These are phyloP conservation scores for Durio zibethinus DNA, from an alignment of 345 rosid genomes.

Conservation along the genomic window DNA sequence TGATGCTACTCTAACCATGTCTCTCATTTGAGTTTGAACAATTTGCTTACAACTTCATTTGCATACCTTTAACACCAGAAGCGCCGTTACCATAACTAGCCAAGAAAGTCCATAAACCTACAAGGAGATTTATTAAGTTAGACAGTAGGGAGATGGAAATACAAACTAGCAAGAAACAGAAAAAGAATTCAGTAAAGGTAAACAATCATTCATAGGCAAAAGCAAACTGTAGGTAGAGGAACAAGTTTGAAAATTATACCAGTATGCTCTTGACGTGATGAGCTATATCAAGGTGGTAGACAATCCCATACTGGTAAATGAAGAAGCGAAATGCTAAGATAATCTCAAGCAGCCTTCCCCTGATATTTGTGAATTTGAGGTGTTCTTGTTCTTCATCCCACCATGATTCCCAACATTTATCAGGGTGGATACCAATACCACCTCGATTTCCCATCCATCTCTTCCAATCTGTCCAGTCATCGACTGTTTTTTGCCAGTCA, in stretches of 20 bases:
- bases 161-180: neutral
- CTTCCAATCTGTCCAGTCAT: constrained; percentile 98
- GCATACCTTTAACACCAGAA: constrained; percentile 77
- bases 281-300: constrained; percentile 89
- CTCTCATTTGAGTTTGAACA: neutral
- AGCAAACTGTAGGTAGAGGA: neutral
- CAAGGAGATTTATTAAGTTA: constrained; percentile 16
- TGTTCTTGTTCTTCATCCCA: constrained; percentile 92
- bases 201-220: constrained; percentile 3
- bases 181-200: neutral
- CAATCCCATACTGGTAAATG: constrained; percentile 87
- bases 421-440: constrained; percentile 67
- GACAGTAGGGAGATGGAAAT: neutral
- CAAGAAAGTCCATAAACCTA: constrained; percentile 94
- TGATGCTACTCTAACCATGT: constrained; percentile 3
- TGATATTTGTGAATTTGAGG: constrained; percentile 54
- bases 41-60: neutral
- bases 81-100: constrained; percentile 59
- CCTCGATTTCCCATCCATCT: constrained; percentile 98
- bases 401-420: constrained; percentile 98
- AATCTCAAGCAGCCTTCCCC: constrained; percentile 78
- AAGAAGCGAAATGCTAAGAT: constrained; percentile 77
- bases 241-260: constrained; percentile 42
- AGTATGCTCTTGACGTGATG: constrained; percentile 53
- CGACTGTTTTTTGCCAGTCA: constrained; percentile 96